Percentiles rank a stretch among this genome's conserved stretches.
Evolutionary conservation across 139 green algal genomes (phyloP).

Genomic region (Chlamydomonas eustigma): DNA sequence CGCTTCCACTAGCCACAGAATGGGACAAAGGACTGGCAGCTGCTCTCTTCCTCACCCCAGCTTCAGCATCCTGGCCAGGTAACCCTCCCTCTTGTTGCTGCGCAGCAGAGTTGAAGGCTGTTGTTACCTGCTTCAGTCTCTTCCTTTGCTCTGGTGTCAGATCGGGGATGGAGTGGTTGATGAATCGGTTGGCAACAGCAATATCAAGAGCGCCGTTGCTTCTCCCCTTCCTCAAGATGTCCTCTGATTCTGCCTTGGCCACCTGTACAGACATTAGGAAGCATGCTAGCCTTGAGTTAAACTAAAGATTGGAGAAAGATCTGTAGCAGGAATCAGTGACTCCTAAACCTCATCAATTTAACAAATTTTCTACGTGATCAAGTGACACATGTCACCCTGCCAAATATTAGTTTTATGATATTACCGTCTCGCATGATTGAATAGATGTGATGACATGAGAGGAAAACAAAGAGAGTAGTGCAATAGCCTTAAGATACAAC

Average conservation of each 20-base stretch:
- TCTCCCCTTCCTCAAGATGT: constrained; percentile 18
- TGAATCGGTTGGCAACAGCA: constrained; percentile 55
- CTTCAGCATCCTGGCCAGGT: not conserved
- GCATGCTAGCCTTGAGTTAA: too few relatives aligned
- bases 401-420: too few relatives aligned
- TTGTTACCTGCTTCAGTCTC: constrained; percentile 5
- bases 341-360: too few relatives aligned
- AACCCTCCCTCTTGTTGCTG: not conserved
- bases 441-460: too few relatives aligned
- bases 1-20: not conserved
- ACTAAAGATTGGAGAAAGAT: too few relatives aligned
- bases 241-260: constrained; percentile 23
- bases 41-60: not conserved
- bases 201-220: constrained; percentile 42
- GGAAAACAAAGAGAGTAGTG: too few relatives aligned
- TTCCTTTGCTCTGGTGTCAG: constrained; percentile 32
- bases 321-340: too few relatives aligned
- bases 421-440: too few relatives aligned
- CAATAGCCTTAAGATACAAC: too few relatives aligned
- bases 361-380: too few relatives aligned
- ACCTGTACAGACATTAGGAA: not conserved
- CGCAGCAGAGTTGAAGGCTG: not conserved
- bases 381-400: too few relatives aligned
- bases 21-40: not conserved
- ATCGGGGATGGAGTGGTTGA: constrained; percentile 51